Percentiles rank a stretch among this genome's conserved stretches.
phyloP scores from a whole-genome alignment of 768 basidiomycete species.

The Hypsizygus marmoreus region DNA sequence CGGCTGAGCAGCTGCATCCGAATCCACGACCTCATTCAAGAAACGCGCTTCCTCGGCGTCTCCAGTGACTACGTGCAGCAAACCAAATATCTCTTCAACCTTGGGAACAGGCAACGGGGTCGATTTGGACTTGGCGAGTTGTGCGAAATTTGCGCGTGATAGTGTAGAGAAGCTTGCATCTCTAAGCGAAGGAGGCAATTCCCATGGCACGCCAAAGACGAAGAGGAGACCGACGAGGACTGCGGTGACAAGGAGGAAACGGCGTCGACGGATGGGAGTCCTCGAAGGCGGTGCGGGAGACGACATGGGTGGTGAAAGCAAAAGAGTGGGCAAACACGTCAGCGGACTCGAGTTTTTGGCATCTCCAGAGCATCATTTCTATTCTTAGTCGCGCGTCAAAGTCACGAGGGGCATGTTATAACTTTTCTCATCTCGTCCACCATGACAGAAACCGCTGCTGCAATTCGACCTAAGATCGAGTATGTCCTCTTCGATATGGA shows the following conservation, averaged over 20 bases:
- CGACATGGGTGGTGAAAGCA: constrained; percentile 16
- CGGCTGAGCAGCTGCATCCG: constrained; percentile 50
- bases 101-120: constrained; percentile 18
- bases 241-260: constrained; percentile 42
- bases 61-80: constrained; percentile 66
- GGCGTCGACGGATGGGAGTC: constrained; percentile 42
- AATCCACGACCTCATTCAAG: constrained; percentile 36
- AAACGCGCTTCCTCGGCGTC: constrained; percentile 42
- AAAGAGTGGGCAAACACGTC: constrained; percentile 4
- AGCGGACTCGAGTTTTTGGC: background rate
- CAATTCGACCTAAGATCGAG: constrained; percentile 38
- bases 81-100: constrained; percentile 67
- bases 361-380: background rate
- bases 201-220: constrained; percentile 47
- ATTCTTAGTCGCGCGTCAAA: too few relatives aligned
- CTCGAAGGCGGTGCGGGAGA: constrained; percentile 16
- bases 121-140: constrained; percentile 34
- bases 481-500: constrained; percentile 79
- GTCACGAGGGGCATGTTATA: too few relatives aligned
- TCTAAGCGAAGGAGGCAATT: constrained; percentile 36
- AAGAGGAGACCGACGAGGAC: constrained; percentile 38
- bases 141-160: constrained; percentile 41
- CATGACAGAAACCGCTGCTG: constrained; percentile 12
- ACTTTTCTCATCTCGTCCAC: background rate
- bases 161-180: constrained; percentile 32